Conservation (phyloP, 2,329 filamentous ascomycete species). For the Apiospora saccharicola region DNA sequence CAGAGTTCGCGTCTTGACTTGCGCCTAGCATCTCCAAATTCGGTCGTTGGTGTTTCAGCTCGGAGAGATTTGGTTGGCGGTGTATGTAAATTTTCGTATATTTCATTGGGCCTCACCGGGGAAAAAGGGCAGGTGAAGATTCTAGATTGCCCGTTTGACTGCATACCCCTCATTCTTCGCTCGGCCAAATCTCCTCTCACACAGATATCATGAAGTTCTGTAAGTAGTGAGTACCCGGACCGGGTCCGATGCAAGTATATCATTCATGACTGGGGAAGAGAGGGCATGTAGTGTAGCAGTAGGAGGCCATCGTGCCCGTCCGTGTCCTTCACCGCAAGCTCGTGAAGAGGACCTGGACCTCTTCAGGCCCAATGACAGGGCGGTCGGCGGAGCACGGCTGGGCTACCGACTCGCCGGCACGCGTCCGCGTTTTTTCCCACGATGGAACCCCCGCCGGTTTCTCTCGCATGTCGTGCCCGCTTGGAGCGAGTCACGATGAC, state of each 20-base stretch:
- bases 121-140: constrained; percentile 1
- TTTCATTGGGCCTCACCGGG: constrained; percentile 2
- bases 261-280: neutral
- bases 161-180: constrained; percentile 9
- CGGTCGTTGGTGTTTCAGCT: constrained; percentile 8
- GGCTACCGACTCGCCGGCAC: constrained; percentile 20
- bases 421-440: constrained; percentile 13
- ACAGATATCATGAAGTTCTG: neutral
- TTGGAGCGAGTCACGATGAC: constrained; percentile 16
- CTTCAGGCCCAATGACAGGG: neutral
- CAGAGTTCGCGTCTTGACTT: constrained; percentile 9
- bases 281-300: neutral
- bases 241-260: constrained; percentile 7
- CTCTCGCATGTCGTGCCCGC: constrained; percentile 15
- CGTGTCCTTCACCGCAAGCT: constrained; percentile 20
- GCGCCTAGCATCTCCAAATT: constrained; percentile 20
- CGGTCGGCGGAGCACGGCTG: constrained; percentile 13
- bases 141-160: neutral
- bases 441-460: constrained; percentile 12
- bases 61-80: neutral
- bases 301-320: constrained; percentile 14
- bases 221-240: constrained; percentile 12
- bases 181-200: constrained; percentile 5
- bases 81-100: neutral
- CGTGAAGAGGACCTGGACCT: constrained; percentile 13